These are phyloP conservation scores for Didymella segeticola DNA, from an alignment of 2,329 filamentous ascomycete species.

Conservation along the genomic window DNA sequence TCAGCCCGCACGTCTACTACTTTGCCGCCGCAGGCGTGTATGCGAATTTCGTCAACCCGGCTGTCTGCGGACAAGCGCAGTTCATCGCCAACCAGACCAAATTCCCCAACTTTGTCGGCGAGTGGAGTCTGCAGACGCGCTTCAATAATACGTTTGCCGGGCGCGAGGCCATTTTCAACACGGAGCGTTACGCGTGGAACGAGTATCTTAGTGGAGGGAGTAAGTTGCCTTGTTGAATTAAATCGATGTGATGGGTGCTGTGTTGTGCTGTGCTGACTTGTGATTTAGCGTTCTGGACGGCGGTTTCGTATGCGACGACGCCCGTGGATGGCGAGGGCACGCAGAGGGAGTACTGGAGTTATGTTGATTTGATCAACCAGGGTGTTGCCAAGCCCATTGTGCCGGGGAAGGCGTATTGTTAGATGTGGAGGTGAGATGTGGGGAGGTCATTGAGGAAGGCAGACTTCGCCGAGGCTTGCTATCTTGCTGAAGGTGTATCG, in stretches of 20 bases:
- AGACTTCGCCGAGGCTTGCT: too few species aligned
- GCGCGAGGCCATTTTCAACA: slow-evolving; percentile 19
- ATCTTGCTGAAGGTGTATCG: too few species aligned
- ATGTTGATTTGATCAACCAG: slow-evolving; percentile 9
- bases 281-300: slow-evolving; percentile 31
- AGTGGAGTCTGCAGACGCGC: slow-evolving; percentile 9
- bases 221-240: neutral
- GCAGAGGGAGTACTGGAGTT: slow-evolving; percentile 18
- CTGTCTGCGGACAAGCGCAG: slow-evolving; percentile 7
- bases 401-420: neutral
- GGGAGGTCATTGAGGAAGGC: too few species aligned
- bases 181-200: slow-evolving; percentile 8
- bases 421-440: too few species aligned
- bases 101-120: slow-evolving; percentile 9
- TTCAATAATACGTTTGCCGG: slow-evolving; percentile 29
- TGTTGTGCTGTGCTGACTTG: too few species aligned
- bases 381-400: neutral
- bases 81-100: slow-evolving; percentile 2
- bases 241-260: too few species aligned
- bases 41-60: neutral
- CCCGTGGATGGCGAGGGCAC: slow-evolving; percentile 13
- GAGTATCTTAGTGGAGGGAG: slow-evolving; percentile 1
- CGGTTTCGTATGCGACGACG: slow-evolving; percentile 19
- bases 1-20: slow-evolving; percentile 17
- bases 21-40: slow-evolving; percentile 22